Evolutionary conservation across 805 yeast genomes (phyloP).

Genomic region (Nakazawaea populi): DNA sequence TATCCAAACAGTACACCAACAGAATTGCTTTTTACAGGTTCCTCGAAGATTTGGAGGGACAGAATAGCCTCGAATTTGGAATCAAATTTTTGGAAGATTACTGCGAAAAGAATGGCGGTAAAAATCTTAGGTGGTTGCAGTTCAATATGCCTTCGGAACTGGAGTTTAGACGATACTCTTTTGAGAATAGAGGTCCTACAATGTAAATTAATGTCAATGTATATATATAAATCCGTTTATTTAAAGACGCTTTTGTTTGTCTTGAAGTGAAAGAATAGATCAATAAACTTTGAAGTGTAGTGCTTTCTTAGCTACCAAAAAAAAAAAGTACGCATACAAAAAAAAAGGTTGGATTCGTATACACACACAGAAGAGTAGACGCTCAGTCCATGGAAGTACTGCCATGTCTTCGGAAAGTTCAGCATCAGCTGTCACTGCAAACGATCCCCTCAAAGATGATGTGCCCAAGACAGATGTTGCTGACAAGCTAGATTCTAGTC

Average conservation of each 20-base stretch:
- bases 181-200: background rate
- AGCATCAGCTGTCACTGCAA: background rate
- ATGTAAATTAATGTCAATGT: background rate
- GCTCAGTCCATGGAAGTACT: background rate
- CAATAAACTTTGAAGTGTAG: no score
- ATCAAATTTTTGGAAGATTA: slow-evolving; percentile 9
- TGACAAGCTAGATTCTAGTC: no score
- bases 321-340: background rate
- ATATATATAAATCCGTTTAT: background rate
- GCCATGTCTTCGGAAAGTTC: background rate
- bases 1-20: slow-evolving; percentile 18
- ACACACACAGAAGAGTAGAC: background rate
- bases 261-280: background rate
- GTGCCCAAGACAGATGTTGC: no score
- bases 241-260: background rate
- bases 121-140: slow-evolving; percentile 11
- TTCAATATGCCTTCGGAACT: slow-evolving; percentile 8
- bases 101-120: slow-evolving; percentile 8
- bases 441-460: no score
- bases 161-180: slow-evolving; percentile 4
- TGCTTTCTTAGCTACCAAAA: no score
- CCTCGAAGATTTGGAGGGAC: slow-evolving; percentile 7
- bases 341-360: background rate
- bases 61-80: slow-evolving; percentile 8
- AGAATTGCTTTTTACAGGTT: slow-evolving; percentile 10